Evolutionary conservation across 139 green algal genomes (phyloP).

Genomic region (Chlamydomonas sp.): DNA sequence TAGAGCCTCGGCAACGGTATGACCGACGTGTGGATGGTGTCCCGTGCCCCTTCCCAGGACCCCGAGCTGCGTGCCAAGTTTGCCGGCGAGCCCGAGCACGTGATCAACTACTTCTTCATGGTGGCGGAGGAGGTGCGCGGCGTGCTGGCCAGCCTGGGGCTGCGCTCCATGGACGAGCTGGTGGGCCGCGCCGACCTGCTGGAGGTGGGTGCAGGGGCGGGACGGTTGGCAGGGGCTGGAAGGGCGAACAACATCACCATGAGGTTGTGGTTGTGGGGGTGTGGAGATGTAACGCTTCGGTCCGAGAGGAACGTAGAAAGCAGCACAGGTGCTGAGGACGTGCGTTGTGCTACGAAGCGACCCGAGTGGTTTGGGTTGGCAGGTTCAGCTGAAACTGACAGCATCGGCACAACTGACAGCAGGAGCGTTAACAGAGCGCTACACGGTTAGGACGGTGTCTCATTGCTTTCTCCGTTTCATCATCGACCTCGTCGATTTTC

Average conservation of each 20-base stretch:
- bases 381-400: too few relatives aligned
- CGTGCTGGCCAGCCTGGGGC: slow-evolving; percentile 91
- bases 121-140: slow-evolving; percentile 93
- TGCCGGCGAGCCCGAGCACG: slow-evolving; percentile 86
- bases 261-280: background rate
- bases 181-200: slow-evolving; percentile 91
- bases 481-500: too few relatives aligned
- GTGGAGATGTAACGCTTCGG: too few relatives aligned
- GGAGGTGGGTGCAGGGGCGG: slow-evolving; percentile 60
- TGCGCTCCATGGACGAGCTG: slow-evolving; percentile 90
- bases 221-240: background rate
- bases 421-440: too few relatives aligned
- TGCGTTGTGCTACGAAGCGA: too few relatives aligned
- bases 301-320: too few relatives aligned
- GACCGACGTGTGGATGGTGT: background rate
- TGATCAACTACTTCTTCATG: slow-evolving; percentile 98
- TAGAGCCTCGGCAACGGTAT: background rate
- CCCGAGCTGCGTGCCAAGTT: slow-evolving; percentile 97
- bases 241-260: background rate
- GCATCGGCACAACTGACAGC: too few relatives aligned
- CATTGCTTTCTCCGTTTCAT: too few relatives aligned
- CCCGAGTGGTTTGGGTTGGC: too few relatives aligned
- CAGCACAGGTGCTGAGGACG: too few relatives aligned
- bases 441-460: too few relatives aligned
- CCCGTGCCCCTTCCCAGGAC: slow-evolving; percentile 72